Conservation (phyloP, 805 yeast genomes). For the Sungouiozyma ichnusensis region DNA sequence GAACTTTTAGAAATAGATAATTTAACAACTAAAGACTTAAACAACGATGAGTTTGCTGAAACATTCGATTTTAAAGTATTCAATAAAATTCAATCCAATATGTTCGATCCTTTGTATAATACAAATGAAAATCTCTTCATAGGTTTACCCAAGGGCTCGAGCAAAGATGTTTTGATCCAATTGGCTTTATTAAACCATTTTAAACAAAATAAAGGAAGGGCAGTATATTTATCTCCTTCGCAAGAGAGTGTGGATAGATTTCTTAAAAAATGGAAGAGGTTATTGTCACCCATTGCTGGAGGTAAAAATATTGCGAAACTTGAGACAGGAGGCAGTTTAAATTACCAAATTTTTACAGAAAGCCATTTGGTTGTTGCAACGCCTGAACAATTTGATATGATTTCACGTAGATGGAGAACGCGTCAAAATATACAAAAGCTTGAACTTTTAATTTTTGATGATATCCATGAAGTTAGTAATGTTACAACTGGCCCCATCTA, state of each 20-base stretch:
- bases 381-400: constrained; percentile 62
- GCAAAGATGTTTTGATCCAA: constrained; percentile 64
- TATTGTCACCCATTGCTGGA: constrained; percentile 39
- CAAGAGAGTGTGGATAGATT: constrained; percentile 44
- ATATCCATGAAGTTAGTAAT: constrained; percentile 54
- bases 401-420: constrained; percentile 77
- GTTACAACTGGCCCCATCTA: constrained; percentile 50
- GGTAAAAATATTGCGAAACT: constrained; percentile 50
- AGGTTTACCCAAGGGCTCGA: constrained; percentile 68
- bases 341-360: constrained; percentile 43
- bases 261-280: constrained; percentile 41
- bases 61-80: constrained; percentile 42
- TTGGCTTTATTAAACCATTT: constrained; percentile 64
- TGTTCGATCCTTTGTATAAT: constrained; percentile 47
- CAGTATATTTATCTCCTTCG: constrained; percentile 59
- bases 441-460: constrained; percentile 63
- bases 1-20: constrained; percentile 26
- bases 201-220: constrained; percentile 58
- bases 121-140: constrained; percentile 51
- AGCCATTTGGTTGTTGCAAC: constrained; percentile 68
- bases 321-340: constrained; percentile 40
- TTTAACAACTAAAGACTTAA: constrained; percentile 40
- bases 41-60: constrained; percentile 36
- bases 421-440: constrained; percentile 59
- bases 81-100: constrained; percentile 68